Conservation (phyloP, 352 stramenopile species). For the Peronospora farinosa region DNA sequence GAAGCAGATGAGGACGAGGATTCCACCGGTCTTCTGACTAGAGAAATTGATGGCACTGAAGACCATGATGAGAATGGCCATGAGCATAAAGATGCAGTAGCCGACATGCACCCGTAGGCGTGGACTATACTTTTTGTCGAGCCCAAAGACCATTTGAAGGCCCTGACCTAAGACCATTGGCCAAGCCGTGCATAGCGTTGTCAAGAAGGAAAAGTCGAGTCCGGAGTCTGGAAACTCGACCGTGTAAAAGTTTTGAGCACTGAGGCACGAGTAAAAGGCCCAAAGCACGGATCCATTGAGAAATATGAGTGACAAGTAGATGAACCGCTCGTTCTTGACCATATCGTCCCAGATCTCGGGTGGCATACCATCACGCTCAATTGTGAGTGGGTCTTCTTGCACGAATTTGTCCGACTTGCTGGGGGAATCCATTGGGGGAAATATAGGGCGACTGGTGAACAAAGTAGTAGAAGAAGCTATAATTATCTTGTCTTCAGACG, state of each 20-base stretch:
- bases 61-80: conserved; percentile 43
- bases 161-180: conserved; percentile 42
- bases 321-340: conserved; percentile 32
- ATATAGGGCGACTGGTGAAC: too few relatives aligned
- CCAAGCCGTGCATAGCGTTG: conserved; percentile 47
- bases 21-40: conserved; percentile 32
- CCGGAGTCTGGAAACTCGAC: conserved; percentile 37
- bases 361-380: conserved; percentile 34
- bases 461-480: too few relatives aligned
- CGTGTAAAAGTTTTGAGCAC: conserved; percentile 52
- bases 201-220: conserved; percentile 58
- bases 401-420: conserved; percentile 37
- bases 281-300: conserved; percentile 60
- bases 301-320: conserved; percentile 66
- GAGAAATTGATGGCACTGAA: conserved; percentile 41
- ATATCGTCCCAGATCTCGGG: conserved; percentile 56
- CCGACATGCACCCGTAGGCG: conserved; percentile 34
- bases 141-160: conserved; percentile 46
- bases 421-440: conserved; percentile 21
- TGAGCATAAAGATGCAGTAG: conserved; percentile 42
- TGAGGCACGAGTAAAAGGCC: conserved; percentile 64
- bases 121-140: conserved; percentile 51
- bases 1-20: conserved; percentile 46
- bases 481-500: too few relatives aligned
- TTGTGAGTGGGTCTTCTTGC: conserved; percentile 20